Evolutionary conservation across 768 basidiomycete genomes (phyloP), one percentile per base, ranked within the genome.

Genomic region (Sarcodon sp.): DNA sequence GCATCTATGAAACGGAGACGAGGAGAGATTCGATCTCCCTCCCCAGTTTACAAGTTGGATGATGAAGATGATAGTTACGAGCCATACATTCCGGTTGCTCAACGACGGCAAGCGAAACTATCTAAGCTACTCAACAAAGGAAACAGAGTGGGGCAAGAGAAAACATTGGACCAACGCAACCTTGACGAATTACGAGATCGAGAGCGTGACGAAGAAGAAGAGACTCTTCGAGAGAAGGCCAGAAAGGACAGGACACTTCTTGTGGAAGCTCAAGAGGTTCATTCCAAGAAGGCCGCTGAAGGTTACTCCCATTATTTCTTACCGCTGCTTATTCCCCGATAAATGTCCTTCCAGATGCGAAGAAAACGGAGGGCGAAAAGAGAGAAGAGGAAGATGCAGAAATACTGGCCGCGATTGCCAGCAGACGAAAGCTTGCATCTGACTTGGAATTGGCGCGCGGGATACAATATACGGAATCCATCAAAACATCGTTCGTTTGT

Each of bases 201-300:
- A 15, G 59, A 71, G 5, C 65, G 78, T 50, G 80, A 86, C 46
- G 83, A 83, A 35, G 89, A 91, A 55, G 87, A 90, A 57, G 87
- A 93, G 59, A 62, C 68, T 47, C 69, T 71, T 33, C 75, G 75
- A 54, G 90, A 94, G 61, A 80, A 75, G 57, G 76, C 79, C 15
- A 66, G 93, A 51, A 84, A 80, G 62, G 90, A 93, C 66, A 69
- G 90, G 55, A 96, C 92, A 0, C 66, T 99, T 44, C 66, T 99
- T 45, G 63, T 91, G 58, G 92, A 96, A 61, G 96, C 96, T 1
- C 91, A 97, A 64, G 94, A 98, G 59, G 93, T 98, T 33, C 90
- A 94, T 58, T 73, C 74, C 21, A 73, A 73, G 62, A 89, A 83
- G 64, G 88, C 85, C 4, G 73, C 71, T 47, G 87, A 94, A 68